Evolutionary conservation across 495 filamentous ascomycete genomes (phyloP), one percentile per base, ranked within the genome.

Genomic region (Penicillium canescens): DNA sequence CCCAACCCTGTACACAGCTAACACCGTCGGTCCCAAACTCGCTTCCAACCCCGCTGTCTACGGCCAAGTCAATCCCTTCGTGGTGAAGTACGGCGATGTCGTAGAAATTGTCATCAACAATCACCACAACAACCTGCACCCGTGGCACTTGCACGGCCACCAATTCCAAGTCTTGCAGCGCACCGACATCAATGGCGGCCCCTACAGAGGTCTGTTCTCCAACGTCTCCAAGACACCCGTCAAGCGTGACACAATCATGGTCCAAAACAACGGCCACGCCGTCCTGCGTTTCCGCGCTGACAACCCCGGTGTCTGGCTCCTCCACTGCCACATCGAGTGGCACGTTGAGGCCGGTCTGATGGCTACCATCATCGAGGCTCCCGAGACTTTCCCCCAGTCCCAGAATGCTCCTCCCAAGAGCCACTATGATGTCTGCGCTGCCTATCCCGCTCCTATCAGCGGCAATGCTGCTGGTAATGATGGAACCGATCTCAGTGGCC

Each of bases 301-400:
- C 49, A 95, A 96, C 63, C 68, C 90, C 14, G 91, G 87, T 46
- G 79, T 91, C 34, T 92, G 85, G 81, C 68, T 92, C 20, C 88
- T 92, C 66, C 90, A 94, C 65, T 92, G 90, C 71, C 88, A 91
- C 68, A 78, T 90, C 24, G 88, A 90, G 74, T 92, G 88, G 86
- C 89, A 92, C 62, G 79, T 90, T 38, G 84, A 80, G 55, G 83
- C 82, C 61, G 90, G 90, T 20, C 77, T 94, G 18, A 82, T 82
- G 2, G 86, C 83, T 13, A 88, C 82, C 8, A 72, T 93, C 26
- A 81, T 94, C 60, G 89, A 92, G 70, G 64, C 64, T 4, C 64
- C 64, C 2, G 64, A 67, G 54, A 65, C 61, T 6, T 65, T 67
- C 62, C 54, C 59, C 1, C 10, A 58, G 2, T 57, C 54, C 9